Base-by-base conservation (phyloP, 2,329 filamentous ascomycete genomes). In the Colletotrichum falcatum region DNA sequence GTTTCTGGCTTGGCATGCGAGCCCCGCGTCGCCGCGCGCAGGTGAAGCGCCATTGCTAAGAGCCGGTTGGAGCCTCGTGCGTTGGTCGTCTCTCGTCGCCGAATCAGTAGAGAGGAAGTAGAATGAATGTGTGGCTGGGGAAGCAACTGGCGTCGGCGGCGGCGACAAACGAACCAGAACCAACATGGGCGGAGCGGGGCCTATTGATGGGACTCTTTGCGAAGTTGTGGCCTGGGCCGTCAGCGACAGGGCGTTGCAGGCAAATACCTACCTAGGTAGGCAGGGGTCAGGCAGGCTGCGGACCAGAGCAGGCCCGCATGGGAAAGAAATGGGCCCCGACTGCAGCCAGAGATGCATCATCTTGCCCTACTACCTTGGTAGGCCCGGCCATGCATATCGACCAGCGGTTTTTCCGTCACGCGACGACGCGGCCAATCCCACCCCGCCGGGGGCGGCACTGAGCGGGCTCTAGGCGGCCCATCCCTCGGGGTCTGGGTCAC, bases 301-400 rank as follows among this genome's bases (percentile, higher is more conserved):
- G 37, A 30, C 61, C 53, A 33, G 46, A 39, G 61, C 61, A 49
- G 55, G 60, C 66, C 46, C 55, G 66, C 55, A 66, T 66, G 66
- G 55, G n/a, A n/a, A 49, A 2, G 66, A 60, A 46, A 54, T 66
- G 66, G 55, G 42, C 54, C 66, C 66, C 55, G 55, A 60, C 64
- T 66, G 56, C 64, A 54, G 56, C 16, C 23, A 20, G 54, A 65
- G 23, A 46, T 69, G 66, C 66, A 18, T 69, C 66, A 18, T 69
- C 62, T 65, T 54, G 66, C 48, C 54, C 61, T 48, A 37, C n/a
- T n/a, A n/a, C n/a, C n/a, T n/a, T n/a, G n/a, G n/a, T n/a, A n/a
- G n/a, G n/a, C n/a, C n/a, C n/a, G n/a, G 33, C 30, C 49, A 54
- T 54, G 42, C 46, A 46, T n/a, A n/a, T 65, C 60, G 14, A 37